phyloP scores from a whole-genome alignment of 2,329 filamentous ascomycete species.

The Colletotrichum horii region DNA sequence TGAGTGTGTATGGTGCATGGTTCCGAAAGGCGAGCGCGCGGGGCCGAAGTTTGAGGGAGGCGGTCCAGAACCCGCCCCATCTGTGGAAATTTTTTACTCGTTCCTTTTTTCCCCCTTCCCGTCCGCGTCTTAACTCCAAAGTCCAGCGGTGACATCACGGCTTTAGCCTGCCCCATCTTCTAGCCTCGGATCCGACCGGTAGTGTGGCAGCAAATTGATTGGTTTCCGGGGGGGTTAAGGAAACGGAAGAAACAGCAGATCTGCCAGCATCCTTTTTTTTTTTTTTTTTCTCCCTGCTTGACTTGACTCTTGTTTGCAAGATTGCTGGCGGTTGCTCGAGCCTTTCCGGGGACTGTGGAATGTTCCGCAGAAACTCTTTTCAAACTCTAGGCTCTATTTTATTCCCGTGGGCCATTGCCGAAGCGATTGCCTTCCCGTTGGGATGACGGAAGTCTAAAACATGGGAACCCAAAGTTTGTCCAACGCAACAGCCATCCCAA shows the following conservation, averaged over 20 bases:
- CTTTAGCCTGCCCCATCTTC: background rate
- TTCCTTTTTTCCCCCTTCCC: background rate
- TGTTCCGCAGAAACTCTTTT: background rate
- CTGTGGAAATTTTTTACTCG: background rate
- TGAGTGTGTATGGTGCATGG: background rate
- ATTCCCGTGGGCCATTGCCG: background rate
- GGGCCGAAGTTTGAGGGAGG: background rate
- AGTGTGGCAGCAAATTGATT: background rate
- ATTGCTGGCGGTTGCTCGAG: background rate
- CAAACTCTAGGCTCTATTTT: background rate
- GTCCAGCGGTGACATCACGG: conserved; percentile 11
- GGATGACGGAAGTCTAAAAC: conserved; percentile 17
- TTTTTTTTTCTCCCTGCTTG: background rate
- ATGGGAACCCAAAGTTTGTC: background rate
- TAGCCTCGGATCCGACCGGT: conserved; percentile 5
- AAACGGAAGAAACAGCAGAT: background rate
- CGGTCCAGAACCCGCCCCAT: background rate
- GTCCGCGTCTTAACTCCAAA: background rate
- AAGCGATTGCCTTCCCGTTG: background rate
- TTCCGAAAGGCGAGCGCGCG: background rate
- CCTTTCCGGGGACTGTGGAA: background rate
- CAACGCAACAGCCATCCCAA: background rate
- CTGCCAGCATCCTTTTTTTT: background rate
- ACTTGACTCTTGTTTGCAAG: background rate
- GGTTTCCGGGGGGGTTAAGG: background rate